Base-by-base conservation (phyloP, 179 eudicot species). In the Actinidia polygama region DNA sequence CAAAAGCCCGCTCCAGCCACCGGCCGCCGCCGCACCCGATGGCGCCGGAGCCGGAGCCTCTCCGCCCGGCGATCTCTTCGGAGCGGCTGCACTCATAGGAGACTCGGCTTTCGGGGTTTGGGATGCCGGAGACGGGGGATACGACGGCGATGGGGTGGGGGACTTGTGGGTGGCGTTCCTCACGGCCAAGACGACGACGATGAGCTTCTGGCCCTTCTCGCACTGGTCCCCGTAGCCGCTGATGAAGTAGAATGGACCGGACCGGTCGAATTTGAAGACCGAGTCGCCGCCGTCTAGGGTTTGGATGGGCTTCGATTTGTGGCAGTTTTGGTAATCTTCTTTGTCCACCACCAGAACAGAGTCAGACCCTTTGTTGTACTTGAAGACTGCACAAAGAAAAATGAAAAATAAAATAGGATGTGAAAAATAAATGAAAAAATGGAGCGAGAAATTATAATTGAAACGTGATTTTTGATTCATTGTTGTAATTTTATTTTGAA, bases 311-410 rank as follows among this genome's bases (percentile, higher is more conserved):
- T 82, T 78, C 21, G 82, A 78, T 23, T 81, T 78, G 85, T 90
- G 84, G 87, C 96, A 93, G 14, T 49, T 77, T 84, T 83, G 24
- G 88, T 89, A 92, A 61, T 86, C 87, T 9, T 90, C 70, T 63
- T 84, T 74, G 88, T 87, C 15, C 50, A 91, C 96, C 0, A 81
- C 40, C 5, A 92, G 72, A 3, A 88, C 94, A 6, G 93, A 90
- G 23, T 91, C 89, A 4, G 72, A 63, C 3, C 87, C 88, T 72
- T 85, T 77, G 40, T 83, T 81, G 84, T 81, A 88, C 84, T 85
- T 90, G 83, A 93, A 93, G 7, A 82, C 94, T 92, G 86, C 55
- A 63, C 36, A 36, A 21, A 1, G 49, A 18, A 50, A 10, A 54
- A 36, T 3, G 55, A 6, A 57, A 57, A 12, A 57, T 57, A 57